A percentile compares a stretch with the other conserved stretches of the same genome.
phyloP scores from a whole-genome alignment of 306 rosid genomes.

The Calophaca sinica region DNA sequence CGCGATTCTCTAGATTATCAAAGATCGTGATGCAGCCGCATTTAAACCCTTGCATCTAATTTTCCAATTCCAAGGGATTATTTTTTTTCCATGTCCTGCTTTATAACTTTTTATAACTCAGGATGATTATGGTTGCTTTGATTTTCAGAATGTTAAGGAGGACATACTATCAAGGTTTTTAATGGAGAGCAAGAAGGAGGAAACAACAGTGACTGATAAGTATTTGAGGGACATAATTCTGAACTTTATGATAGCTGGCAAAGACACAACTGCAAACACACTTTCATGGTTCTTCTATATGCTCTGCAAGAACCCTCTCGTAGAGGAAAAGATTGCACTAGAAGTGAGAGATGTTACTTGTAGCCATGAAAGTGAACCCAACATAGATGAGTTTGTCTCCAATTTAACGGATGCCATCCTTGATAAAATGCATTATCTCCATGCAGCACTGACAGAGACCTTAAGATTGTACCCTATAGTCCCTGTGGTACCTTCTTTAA shows the following conservation, averaged over 20 bases:
- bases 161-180: constrained; percentile 86
- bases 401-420: constrained; percentile 62
- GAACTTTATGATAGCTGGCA: constrained; percentile 79
- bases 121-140: constrained; percentile 4
- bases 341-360: constrained; percentile 66
- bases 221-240: constrained; percentile 75
- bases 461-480: constrained; percentile 82
- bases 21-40: too few relatives aligned
- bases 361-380: constrained; percentile 44
- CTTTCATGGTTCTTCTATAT: constrained; percentile 86
- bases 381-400: constrained; percentile 53
- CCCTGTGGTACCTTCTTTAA: constrained; percentile 54
- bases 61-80: not conserved
- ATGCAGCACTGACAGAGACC: constrained; percentile 82
- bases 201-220: constrained; percentile 61
- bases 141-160: constrained; percentile 61
- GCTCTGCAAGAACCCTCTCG: constrained; percentile 76
- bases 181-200: constrained; percentile 68
- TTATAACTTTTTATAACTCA: not conserved
- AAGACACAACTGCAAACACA: constrained; percentile 75
- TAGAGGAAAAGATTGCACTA: constrained; percentile 73
- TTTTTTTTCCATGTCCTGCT: not conserved
- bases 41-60: not conserved
- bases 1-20: too few relatives aligned
- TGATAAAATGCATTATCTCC: constrained; percentile 84